Conservation (phyloP, 148 eudicot genomes). For the Fagopyrum homotropicum region DNA sequence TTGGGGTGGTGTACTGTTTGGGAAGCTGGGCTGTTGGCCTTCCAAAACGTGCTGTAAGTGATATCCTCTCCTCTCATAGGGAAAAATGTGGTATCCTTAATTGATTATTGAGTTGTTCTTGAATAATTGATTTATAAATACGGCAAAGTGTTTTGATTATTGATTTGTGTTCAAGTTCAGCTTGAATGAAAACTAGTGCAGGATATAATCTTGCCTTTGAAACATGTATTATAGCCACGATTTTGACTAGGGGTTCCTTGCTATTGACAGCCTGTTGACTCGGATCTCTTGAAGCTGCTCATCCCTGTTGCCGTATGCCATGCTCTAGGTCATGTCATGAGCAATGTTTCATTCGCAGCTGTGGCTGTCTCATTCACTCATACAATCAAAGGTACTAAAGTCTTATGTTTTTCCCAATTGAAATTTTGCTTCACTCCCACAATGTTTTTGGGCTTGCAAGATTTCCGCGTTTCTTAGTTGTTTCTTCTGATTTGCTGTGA, state of each 20-base stretch:
- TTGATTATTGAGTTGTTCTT: background rate
- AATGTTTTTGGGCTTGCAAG: background rate
- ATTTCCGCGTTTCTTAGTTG: background rate
- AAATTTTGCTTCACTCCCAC: background rate
- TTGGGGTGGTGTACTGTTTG: slow-evolving; percentile 84
- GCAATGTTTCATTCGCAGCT: slow-evolving; percentile 97
- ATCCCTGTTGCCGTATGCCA: slow-evolving; percentile 93
- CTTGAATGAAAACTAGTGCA: background rate
- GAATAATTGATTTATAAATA: background rate
- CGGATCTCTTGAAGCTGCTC: slow-evolving; percentile 73
- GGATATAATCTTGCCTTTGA: too few relatives aligned
- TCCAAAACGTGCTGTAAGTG: slow-evolving; percentile 97
- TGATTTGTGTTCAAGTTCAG: background rate
- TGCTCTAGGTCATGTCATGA: slow-evolving; percentile 90
- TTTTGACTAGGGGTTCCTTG: background rate
- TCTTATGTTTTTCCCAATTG: background rate
- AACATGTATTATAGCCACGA: background rate
- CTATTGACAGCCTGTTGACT: slow-evolving; percentile 67
- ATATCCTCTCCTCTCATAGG: background rate
- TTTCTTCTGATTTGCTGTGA: background rate
- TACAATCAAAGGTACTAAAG: slow-evolving; percentile 69
- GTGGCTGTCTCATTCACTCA: slow-evolving; percentile 99
- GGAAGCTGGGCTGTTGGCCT: slow-evolving; percentile 96
- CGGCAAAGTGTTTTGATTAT: background rate
- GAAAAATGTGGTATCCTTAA: background rate